Evolutionary conservation across 192 early-diverging fungal genomes (phyloP).

Genomic region (Coemansia sp.): DNA sequence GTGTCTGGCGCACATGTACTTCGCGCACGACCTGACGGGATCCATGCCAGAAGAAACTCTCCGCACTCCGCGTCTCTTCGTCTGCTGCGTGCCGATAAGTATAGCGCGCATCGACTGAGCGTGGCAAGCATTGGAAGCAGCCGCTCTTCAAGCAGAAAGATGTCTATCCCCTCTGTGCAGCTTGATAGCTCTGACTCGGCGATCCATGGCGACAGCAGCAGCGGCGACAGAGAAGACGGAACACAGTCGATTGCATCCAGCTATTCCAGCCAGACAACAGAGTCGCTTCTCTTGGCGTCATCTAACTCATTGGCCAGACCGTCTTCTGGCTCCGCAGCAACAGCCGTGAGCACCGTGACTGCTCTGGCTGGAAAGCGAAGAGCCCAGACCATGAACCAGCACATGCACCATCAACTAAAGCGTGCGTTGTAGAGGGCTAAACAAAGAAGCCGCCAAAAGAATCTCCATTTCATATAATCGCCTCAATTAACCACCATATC

Average conservation of each 20-base stretch:
- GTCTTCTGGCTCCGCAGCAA: conserved; percentile 8
- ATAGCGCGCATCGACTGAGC: conserved; percentile 32
- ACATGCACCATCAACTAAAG: not conserved
- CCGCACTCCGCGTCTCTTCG: conserved; percentile 39
- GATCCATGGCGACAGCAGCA: conserved; percentile 3
- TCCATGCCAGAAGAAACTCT: conserved; percentile 29
- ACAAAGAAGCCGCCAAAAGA: not conserved
- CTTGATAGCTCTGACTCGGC: not conserved
- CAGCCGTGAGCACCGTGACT: not conserved
- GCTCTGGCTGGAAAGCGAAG: conserved; percentile 25
- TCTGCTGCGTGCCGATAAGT: conserved; percentile 29
- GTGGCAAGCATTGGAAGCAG: conserved; percentile 27
- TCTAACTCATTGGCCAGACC: conserved; percentile 12
- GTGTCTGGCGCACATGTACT: conserved; percentile 23
- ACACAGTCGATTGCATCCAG: conserved; percentile 32
- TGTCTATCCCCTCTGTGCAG: conserved; percentile 13
- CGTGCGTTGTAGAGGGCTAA: not conserved
- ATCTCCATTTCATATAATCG: not conserved
- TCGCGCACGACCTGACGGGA: conserved; percentile 21
- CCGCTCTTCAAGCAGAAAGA: conserved; percentile 12
- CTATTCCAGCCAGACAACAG: conserved; percentile 36
- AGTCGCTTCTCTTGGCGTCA: conserved; percentile 20
- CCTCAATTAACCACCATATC: not conserved
- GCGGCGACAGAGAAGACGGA: conserved; percentile 9
- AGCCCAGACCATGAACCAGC: conserved; percentile 40